Evolutionary conservation across 1,284 basidiomycete genomes (phyloP), one percentile per base, ranked within the genome.

Genomic region (Microbotryum violaceum): DNA sequence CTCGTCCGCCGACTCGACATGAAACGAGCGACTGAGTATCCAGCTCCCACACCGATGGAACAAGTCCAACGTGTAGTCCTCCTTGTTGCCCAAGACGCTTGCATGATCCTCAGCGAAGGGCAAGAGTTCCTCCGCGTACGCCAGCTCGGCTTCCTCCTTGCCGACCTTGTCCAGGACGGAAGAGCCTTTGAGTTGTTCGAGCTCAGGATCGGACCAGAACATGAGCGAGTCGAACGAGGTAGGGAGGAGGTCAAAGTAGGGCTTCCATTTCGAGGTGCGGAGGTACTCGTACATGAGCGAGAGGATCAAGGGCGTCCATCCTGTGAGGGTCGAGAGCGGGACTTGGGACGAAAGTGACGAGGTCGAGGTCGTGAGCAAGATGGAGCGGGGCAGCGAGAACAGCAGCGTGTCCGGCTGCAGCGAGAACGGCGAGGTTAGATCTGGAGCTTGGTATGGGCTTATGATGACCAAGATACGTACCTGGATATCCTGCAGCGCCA

Each of bases 21-120:
- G 83, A 74, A 96, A 96, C 71, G 88, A 90, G 50, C 94, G 82
- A 14, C 91, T 96, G 8, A 97, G 81, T 56, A 98, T 89, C n/a
- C 89, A 82, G 62, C 88, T 92, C 7, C 94, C 96, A 81, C 91
- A 91, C 42, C 89, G 77, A 73, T 98, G 96, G 73, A 89, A 97
- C 21, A 81, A 78, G 52, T 85, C 82, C 6, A 93, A 73, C 0
- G 86, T 83, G 74, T 91, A 97, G 73, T 81, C 79, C 8, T 76
- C 71, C 21, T 82, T 70, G 49, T 77, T 71, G 23, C 79, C 77
- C 0, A 94, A 94, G 10, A 92, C 75, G 64, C 86, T 83, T 21
- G 87, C 88, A 27, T 85, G 49, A 7, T 92, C 72, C 62, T 82
- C 84, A 23, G 83, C 79, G 49, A 71, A 74, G 1, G 75, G 76